Conservation (phyloP, 805 yeast genomes). For the Brettanomyces anomalus region DNA sequence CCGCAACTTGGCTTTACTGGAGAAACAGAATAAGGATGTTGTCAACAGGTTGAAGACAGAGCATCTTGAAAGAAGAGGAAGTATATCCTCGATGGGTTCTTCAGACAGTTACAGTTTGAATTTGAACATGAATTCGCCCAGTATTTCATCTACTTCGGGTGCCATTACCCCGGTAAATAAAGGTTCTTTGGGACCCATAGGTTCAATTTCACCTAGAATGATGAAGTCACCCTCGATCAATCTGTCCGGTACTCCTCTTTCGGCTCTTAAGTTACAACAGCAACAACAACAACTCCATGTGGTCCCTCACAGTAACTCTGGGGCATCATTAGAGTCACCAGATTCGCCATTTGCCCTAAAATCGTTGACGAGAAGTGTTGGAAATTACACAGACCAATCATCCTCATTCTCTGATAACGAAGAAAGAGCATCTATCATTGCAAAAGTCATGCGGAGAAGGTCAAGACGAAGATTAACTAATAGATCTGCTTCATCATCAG, state of each 20-base stretch:
- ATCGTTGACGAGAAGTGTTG: not conserved
- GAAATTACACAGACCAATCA: slow-evolving; percentile 23
- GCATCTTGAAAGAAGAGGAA: slow-evolving; percentile 49
- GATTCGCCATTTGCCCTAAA: not conserved
- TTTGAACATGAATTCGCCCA: slow-evolving; percentile 1
- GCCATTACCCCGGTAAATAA: slow-evolving; percentile 19
- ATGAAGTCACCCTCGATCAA: slow-evolving; percentile 15
- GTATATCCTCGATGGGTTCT: slow-evolving; percentile 35
- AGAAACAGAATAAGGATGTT: slow-evolving; percentile 88
- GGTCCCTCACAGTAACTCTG: not conserved
- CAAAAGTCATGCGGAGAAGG: slow-evolving; percentile 30
- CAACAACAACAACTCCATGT: not conserved
- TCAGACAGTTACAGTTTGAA: slow-evolving; percentile 25
- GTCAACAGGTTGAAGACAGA: slow-evolving; percentile 81
- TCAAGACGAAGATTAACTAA: slow-evolving; percentile 38
- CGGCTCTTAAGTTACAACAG: not conserved
- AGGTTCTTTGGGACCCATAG: not conserved
- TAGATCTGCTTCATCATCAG: slow-evolving; percentile 21
- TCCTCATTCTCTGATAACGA: slow-evolving; percentile 67
- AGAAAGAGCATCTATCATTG: slow-evolving; percentile 42
- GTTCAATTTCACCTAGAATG: not conserved
- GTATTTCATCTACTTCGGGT: slow-evolving; percentile 1
- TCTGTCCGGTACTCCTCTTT: slow-evolving; percentile 4
- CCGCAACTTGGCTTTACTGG: slow-evolving; percentile 81
- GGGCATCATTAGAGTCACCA: not conserved